Evolutionary conservation across 768 basidiomycete species (phyloP), one percentile per base, ranked within the genome.

Genomic region (Boletellus ananas): DNA sequence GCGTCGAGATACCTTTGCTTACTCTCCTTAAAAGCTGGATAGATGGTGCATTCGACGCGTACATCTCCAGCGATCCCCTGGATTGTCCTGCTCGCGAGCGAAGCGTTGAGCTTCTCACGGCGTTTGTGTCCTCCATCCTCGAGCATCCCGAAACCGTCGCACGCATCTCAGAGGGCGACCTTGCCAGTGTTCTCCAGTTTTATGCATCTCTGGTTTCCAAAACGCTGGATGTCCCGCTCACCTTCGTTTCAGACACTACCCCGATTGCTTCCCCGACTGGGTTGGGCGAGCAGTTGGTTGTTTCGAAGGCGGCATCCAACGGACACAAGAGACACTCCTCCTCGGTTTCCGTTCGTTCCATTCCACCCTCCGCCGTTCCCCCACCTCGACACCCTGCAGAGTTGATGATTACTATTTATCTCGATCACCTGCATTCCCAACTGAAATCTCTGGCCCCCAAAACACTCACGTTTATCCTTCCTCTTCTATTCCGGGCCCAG

Each of bases 401-500:
- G 54, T 69, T 85, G 37, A 81, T 83, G 20, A 76, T 81, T 34
- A 65, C 74, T 10, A 72, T 87, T 38, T 90, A 86, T 61, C 74
- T 89, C 16, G 72, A 73, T 52, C 80, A 87, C 61, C 75, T 89
- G 11, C 67, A 71, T n/a, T 72, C 78, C 1, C 81, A 85, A 51
- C 68, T 83, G 40, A 84, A 83, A 60, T 74, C 73, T 14, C 71
- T 89, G 14, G 72, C 83, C 6, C 76, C 83, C 7, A 66, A 66
- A 11, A 74, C 78, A 58, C 75, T 89, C 33, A 62, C 69, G 12
- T 58, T 68, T 33, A 80, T 90, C 45, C 71, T 90, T n/a, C 84
- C 85, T 0, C 72, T 85, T 31, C 78, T 91, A n/a, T 86, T 89
- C 60, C 81, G 85, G 16, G 78, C 78, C 18, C 74, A 87, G 20